phyloP scores from a whole-genome alignment of 495 filamentous ascomycete species.

The Immersiella caudata region DNA sequence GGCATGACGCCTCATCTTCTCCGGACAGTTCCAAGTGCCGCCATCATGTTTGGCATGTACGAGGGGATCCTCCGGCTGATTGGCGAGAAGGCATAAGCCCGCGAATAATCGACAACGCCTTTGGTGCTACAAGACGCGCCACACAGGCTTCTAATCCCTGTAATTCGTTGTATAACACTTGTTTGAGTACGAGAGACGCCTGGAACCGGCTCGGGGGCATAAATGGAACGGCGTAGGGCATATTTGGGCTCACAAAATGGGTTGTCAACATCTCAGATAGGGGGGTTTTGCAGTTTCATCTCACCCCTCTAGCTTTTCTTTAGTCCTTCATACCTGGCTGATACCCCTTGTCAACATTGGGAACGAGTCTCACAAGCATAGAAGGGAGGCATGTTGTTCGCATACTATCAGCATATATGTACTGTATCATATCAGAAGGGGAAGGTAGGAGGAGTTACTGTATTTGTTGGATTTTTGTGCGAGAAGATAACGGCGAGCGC shows the following conservation, averaged over 20 bases:
- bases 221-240: not conserved
- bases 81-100: conserved; percentile 16
- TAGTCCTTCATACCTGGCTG: not conserved
- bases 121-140: not conserved
- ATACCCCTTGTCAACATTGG: not conserved
- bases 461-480: not conserved
- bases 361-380: not conserved
- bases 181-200: conserved; percentile 10
- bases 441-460: not conserved
- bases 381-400: not conserved
- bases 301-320: not conserved
- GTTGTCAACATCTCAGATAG: not conserved
- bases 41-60: conserved; percentile 92
- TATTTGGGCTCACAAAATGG: not conserved
- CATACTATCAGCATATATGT: not conserved
- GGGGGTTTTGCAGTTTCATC: not conserved
- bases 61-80: conserved; percentile 72
- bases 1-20: conserved; percentile 85
- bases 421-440: not conserved
- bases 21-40: conserved; percentile 83
- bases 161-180: conserved; percentile 6
- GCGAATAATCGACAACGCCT: not conserved
- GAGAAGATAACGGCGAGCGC: not conserved
- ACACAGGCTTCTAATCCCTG: not conserved
- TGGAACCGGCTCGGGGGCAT: not conserved